A percentile compares a stretch with the other conserved stretches of the same genome.
Evolutionary conservation across 2,329 filamentous ascomycete genomes (phyloP).

Genomic region (Alternaria brassicicola): DNA sequence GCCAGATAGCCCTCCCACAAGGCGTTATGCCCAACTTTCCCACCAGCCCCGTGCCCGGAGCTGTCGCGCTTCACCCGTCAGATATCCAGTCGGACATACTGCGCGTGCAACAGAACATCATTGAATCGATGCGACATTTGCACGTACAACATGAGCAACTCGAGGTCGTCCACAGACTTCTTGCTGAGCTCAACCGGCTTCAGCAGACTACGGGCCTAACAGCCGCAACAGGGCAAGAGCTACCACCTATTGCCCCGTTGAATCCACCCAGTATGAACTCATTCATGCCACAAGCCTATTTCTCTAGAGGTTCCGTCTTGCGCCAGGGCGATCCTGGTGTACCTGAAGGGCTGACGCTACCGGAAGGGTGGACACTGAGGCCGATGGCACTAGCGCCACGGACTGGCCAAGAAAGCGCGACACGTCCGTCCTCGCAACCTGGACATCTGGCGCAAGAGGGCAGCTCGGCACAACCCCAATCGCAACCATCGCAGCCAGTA

Average conservation of each 20-base stretch:
- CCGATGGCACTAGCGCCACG: slow-evolving; percentile 38
- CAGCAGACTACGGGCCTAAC: slow-evolving; percentile 39
- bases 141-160: slow-evolving; percentile 44
- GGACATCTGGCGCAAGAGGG: slow-evolving; percentile 8
- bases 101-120: slow-evolving; percentile 47
- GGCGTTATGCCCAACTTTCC: slow-evolving; percentile 13
- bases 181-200: slow-evolving; percentile 41
- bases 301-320: slow-evolving; percentile 39
- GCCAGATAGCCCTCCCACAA: slow-evolving; percentile 17
- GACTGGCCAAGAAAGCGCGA: slow-evolving; percentile 17
- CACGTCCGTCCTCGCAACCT: slow-evolving; percentile 9
- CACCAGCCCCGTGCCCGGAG: slow-evolving; percentile 24
- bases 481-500: background rate
- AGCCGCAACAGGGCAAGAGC: slow-evolving; percentile 31
- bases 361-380: slow-evolving; percentile 47
- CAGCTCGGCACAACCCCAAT: background rate
- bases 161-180: slow-evolving; percentile 40
- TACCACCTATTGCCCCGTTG: slow-evolving; percentile 33
- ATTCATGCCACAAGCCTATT: slow-evolving; percentile 41
- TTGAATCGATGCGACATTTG: slow-evolving; percentile 44
- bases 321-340: slow-evolving; percentile 45
- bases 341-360: slow-evolving; percentile 45
- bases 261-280: slow-evolving; percentile 26
- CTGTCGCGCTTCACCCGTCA: slow-evolving; percentile 36
- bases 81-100: slow-evolving; percentile 47